phyloP scores from a whole-genome alignment of 352 stramenopile species.

The Aphanomyces stellatus region DNA sequence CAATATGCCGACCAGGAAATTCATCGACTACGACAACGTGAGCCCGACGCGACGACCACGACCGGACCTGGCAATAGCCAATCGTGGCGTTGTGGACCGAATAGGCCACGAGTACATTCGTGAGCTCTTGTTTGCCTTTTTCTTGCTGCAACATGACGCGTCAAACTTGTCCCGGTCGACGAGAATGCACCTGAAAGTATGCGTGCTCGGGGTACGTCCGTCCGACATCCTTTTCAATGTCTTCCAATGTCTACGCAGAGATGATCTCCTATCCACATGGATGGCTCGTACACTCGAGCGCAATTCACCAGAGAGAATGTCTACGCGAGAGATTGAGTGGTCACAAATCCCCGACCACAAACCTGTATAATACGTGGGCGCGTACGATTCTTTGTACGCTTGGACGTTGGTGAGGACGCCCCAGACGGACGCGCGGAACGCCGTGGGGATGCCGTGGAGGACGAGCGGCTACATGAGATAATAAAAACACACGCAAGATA shows the following conservation, averaged over 20 bases:
- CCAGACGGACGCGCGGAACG: conserved; percentile 38
- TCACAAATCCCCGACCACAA: conserved; percentile 1
- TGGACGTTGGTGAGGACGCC: conserved; percentile 29
- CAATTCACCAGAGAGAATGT: neutral
- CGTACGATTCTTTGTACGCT: conserved; percentile 26
- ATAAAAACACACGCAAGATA: neutral
- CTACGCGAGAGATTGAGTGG: neutral
- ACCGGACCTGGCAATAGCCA: conserved; percentile 40
- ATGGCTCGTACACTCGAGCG: neutral
- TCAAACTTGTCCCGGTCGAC: no score
- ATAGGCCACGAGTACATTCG: conserved; percentile 47
- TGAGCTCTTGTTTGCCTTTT: conserved; percentile 38
- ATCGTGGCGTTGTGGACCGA: conserved; percentile 44
- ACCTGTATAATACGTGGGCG: conserved; percentile 28
- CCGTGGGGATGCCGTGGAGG: conserved; percentile 31
- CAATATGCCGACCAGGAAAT: conserved; percentile 63
- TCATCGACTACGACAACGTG: conserved; percentile 47
- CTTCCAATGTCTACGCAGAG: conserved; percentile 25
- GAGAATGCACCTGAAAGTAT: conserved; percentile 31
- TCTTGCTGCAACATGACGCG: no score
- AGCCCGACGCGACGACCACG: neutral
- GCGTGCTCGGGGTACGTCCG: conserved; percentile 54
- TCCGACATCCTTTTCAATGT: conserved; percentile 58
- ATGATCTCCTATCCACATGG: neutral
- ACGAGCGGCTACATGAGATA: conserved; percentile 28